Base-by-base conservation (phyloP, 495 filamentous ascomycete species). In the Poronia punctata region DNA sequence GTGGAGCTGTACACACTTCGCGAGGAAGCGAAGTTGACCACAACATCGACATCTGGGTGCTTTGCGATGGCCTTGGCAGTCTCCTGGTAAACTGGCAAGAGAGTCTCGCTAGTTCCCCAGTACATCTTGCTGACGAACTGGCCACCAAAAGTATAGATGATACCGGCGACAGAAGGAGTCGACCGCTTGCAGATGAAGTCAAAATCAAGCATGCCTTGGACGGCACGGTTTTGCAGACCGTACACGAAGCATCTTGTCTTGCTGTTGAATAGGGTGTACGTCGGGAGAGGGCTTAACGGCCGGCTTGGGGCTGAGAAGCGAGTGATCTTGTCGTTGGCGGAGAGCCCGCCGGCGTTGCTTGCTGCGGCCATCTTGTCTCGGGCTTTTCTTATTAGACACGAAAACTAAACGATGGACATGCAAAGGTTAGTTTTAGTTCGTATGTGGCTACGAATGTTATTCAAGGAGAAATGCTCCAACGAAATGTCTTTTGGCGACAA, bases 111-210 rank as follows among this genome's bases (percentile, higher is more conserved):
- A 49, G 92, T 98, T 57, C 92, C 92, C 92, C 92, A 98, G 81
- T 98, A 94, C 92, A 98, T 98, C 82, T 98, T 98, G 78, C 88
- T 95, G 53, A 98, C 93, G 80, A 97, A 98, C 65, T 98, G 92
- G 39, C 92, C 92, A 67, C 92, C 92, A 62, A 98, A 98, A 53
- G 92, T 96, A 76, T 98, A 98, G 72, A 98, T 97, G 69, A 98
- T 98, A 67, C 88, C 92, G 50, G 92, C 92, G 35, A 98, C 92
- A 46, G 92, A 97, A 43, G 92, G 92, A 11, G 88, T 94, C 61
- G 75, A 75, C 44, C 92, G 86, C 78, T 96, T 97, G 87, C 92
- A 98, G 72, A 98, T 98, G 79, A 97, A 98, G 76, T 98, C 92
- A 68, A 98, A 98, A 67, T 98, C 92, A 62, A 98, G 84, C 92